Percentiles rank a stretch among this genome's conserved stretches.
These are phyloP conservation scores for Anacardium occidentale DNA, from an alignment of 345 rosid genomes.

Conservation along the genomic window DNA sequence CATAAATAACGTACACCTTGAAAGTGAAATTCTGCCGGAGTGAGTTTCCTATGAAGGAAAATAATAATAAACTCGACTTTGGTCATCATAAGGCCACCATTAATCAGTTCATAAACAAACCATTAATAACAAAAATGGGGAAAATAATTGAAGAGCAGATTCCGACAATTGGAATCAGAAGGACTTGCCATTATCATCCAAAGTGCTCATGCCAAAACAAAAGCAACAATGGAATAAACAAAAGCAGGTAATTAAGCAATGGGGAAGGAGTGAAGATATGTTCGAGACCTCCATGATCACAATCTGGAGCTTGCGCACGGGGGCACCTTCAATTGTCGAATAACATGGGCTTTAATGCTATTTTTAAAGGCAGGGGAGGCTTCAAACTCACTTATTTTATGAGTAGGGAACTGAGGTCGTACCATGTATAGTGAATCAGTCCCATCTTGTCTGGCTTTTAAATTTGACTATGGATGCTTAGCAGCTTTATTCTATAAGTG, in stretches of 20 bases:
- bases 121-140: background rate
- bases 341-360: background rate
- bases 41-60: too few species aligned
- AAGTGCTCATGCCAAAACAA: background rate
- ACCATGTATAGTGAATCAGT: background rate
- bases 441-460: background rate
- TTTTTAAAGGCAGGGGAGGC: too few species aligned
- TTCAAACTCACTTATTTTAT: background rate
- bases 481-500: background rate
- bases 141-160: background rate
- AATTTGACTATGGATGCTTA: background rate
- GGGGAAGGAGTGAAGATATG: background rate
- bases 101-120: background rate
- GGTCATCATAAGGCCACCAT: background rate
- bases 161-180: background rate
- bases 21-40: background rate
- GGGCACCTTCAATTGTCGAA: background rate
- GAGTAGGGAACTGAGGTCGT: background rate
- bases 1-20: background rate
- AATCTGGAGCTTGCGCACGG: background rate
- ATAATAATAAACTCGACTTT: background rate
- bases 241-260: background rate
- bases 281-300: background rate
- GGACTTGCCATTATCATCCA: slow-evolving; percentile 15
- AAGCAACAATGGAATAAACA: background rate